Percentiles rank a stretch among this genome's conserved stretches.
phyloP scores from a whole-genome alignment of 2,329 filamentous ascomycete species.

The Amphichorda felina region DNA sequence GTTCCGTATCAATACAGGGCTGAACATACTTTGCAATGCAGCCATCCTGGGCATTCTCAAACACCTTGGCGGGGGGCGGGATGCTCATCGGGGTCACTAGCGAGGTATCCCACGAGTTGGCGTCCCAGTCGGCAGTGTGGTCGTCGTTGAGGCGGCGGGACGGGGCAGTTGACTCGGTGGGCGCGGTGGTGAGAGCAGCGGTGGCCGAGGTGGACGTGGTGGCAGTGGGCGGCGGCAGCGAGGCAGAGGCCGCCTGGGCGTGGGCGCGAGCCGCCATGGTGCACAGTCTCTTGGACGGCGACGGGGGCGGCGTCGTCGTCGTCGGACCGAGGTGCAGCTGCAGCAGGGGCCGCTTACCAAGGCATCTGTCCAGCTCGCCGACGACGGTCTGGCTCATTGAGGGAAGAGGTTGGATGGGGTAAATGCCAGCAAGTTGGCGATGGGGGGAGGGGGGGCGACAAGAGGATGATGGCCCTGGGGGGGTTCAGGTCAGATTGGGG shows the following conservation, averaged over 20 bases:
- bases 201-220: not conserved
- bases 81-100: not conserved
- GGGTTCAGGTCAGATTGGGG: too few relatives aligned
- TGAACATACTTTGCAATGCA: not conserved
- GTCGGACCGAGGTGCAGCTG: conserved; percentile 3
- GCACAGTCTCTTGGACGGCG: conserved; percentile 1
- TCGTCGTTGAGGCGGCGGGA: not conserved
- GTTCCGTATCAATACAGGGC: too few relatives aligned
- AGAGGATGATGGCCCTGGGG: not conserved
- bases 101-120: not conserved
- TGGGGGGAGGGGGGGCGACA: too few relatives aligned
- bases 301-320: not conserved
- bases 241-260: not conserved
- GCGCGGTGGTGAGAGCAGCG: not conserved
- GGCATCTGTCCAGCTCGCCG: conserved; percentile 2
- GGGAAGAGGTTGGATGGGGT: not conserved
- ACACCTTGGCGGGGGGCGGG: not conserved
- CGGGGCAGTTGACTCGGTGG: not conserved
- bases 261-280: conserved; percentile 2
- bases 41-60: not conserved
- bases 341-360: conserved; percentile 2
- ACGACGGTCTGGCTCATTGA: conserved; percentile 1
- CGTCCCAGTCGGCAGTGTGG: not conserved
- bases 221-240: not conserved
- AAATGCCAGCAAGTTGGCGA: too few relatives aligned